Evolutionary conservation across 163 green algal species (phyloP).

Genomic region (Scenedesmus sp.): DNA sequence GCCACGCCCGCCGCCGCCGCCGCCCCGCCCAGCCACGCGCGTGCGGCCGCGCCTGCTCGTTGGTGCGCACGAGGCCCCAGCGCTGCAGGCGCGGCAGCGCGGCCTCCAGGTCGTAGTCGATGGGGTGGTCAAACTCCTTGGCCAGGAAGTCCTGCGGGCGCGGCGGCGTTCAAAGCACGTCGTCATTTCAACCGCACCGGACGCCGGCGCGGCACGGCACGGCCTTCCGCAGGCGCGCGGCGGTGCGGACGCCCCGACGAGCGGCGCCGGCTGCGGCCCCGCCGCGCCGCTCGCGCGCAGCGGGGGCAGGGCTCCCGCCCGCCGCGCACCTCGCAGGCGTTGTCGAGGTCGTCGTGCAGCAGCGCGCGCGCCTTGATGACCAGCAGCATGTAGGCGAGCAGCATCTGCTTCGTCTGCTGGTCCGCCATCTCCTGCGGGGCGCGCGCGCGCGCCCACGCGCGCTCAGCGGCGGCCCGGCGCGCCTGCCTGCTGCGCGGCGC

Average conservation of each 20-base stretch:
- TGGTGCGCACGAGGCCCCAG: constrained; percentile 52
- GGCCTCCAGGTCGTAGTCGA: constrained; percentile 68
- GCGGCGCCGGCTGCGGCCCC: too few relatives aligned
- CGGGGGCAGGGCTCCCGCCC: too few relatives aligned
- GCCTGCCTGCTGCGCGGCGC: too few relatives aligned
- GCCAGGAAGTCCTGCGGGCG: not conserved
- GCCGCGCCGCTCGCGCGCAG: too few relatives aligned
- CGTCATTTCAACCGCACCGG: too few relatives aligned
- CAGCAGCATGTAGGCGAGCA: constrained; percentile 73
- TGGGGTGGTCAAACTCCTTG: constrained; percentile 55
- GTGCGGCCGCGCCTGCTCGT: constrained; percentile 30
- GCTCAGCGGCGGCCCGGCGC: too few relatives aligned
- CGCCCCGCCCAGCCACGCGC: not conserved
- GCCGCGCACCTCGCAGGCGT: constrained; percentile 56
- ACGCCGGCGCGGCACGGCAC: too few relatives aligned
- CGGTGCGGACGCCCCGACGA: not conserved
- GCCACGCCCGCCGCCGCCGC: too few relatives aligned
- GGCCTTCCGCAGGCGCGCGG: too few relatives aligned
- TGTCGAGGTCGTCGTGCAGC: constrained; percentile 53
- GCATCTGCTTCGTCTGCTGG: constrained; percentile 68
- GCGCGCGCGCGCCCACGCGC: too few relatives aligned
- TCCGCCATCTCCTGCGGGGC: constrained; percentile 69
- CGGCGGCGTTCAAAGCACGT: too few relatives aligned
- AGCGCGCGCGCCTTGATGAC: constrained; percentile 44
- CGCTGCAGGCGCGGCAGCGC: constrained; percentile 58